These are phyloP conservation scores for Vanderwaltozyma tropicalis DNA, from an alignment of 805 yeast species.

Conservation along the genomic window DNA sequence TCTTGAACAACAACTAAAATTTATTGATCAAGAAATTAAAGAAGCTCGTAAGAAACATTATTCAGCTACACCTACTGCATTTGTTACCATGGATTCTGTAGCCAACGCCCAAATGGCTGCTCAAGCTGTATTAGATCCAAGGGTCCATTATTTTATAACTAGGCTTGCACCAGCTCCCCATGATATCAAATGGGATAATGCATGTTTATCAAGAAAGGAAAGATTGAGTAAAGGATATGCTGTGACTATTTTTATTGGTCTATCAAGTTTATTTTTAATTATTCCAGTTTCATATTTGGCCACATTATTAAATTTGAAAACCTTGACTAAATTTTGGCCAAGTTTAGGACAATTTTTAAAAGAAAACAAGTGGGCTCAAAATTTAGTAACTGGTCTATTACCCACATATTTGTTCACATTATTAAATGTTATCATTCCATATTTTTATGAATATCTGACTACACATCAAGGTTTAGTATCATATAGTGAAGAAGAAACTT, in stretches of 20 bases:
- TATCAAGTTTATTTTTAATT: conserved; percentile 59
- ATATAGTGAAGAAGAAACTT: conserved; percentile 83
- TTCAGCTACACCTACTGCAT: conserved; percentile 82
- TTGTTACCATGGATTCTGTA: conserved; percentile 88
- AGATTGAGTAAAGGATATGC: conserved; percentile 45
- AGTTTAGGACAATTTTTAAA: conserved; percentile 58
- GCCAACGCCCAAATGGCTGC: conserved; percentile 96
- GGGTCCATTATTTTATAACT: conserved; percentile 73
- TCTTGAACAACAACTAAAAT: conserved; percentile 56
- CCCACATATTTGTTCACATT: conserved; percentile 88
- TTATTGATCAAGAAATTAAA: conserved; percentile 58
- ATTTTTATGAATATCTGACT: conserved; percentile 74
- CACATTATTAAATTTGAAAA: conserved; percentile 64
- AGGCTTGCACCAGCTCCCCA: conserved; percentile 91
- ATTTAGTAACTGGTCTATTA: conserved; percentile 73
- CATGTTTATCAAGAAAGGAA: conserved; percentile 68
- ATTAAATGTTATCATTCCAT: conserved; percentile 75
- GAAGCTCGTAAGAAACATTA: conserved; percentile 58
- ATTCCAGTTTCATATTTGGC: conserved; percentile 82
- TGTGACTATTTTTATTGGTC: conserved; percentile 32
- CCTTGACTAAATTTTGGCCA: conserved; percentile 78
- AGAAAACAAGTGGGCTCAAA: conserved; percentile 59
- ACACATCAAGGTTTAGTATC: conserved; percentile 82
- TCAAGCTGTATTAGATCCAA: conserved; percentile 87
- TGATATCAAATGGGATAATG: conserved; percentile 87